Evolutionary conservation across 352 stramenopile species (phyloP), one percentile per base, ranked within the genome.

Genomic region (Phytophthora colocasiae): DNA sequence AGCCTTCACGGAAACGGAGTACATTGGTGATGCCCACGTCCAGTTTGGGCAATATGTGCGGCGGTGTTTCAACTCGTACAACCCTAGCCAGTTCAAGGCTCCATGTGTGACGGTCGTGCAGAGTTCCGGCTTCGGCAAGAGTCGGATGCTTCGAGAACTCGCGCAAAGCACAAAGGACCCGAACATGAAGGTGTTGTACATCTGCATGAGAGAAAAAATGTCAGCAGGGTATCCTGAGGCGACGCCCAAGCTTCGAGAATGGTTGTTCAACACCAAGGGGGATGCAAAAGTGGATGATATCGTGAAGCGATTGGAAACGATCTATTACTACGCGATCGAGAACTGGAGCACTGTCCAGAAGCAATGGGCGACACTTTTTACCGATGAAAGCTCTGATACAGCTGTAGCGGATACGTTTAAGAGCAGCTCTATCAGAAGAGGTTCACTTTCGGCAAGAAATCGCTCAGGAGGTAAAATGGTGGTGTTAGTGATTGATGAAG

Each of bases 91-190:
- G 40, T 49, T 49, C 27, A 40, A 39, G 44, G 14, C 43, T 12
- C 41, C 43, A 11, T 55, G 50, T 43, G n/a, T 45, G 7, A 15
- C 45, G 24, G n/a, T 63, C 22, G 44, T 49, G 15, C 48, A 70
- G 62, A 70, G 54, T 17, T 70, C 54, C 17, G 62, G 62, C 19
- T 67, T 67, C 40, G 59, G 59, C 12, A 61, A 67, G 32, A 67
- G 59, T 31, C 43, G 45, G n/a, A 17, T 60, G 38, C 38, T 70
- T 2, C 31, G 14, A 8, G 15, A 64, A 38, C 22, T 70, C 17
- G 54, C 62, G 36, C 10, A 12, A 57, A 34, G 11, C 8, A 7
- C 9, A 22, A 19, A 26, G 4, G 24, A 32, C 19, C 12, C 22
- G 5, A 34, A 27, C 12, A 51, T 52, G 59, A 43, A 45, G n/a